Evolutionary conservation across 2,329 filamentous ascomycete species (phyloP).

Genomic region (Fusarium domesticum): DNA sequence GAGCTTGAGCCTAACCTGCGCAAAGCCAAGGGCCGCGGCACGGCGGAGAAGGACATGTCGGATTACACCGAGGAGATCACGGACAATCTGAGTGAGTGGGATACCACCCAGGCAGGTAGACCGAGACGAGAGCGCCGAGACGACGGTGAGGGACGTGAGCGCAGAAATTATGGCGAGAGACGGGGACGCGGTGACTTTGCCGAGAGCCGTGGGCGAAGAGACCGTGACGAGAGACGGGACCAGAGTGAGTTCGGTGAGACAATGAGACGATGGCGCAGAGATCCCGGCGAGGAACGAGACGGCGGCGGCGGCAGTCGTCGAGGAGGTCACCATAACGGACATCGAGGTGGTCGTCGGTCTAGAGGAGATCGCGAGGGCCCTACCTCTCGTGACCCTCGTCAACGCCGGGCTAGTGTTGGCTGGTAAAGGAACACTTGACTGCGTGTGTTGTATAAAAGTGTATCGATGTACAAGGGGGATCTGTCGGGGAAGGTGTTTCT

Average conservation of each 20-base stretch:
- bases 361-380: not conserved
- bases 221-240: no score
- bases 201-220: no score
- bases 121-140: no score
- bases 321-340: not conserved
- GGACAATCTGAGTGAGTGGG: constrained; percentile 32
- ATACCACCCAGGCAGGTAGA: constrained; percentile 27
- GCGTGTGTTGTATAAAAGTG: constrained; percentile 8
- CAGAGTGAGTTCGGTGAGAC: no score
- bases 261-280: no score
- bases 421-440: constrained; percentile 4
- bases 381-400: not conserved
- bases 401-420: constrained; percentile 1
- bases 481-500: no score
- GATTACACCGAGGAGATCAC: constrained; percentile 11
- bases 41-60: constrained; percentile 21
- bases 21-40: constrained; percentile 15
- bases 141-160: no score
- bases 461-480: constrained; percentile 6
- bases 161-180: no score
- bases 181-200: no score
- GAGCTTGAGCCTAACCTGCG: constrained; percentile 34
- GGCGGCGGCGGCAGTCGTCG: no score
- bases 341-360: not conserved
- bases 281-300: no score